Evolutionary conservation across 768 basidiomycete genomes (phyloP).

Genomic region (Amanita rubescens): DNA sequence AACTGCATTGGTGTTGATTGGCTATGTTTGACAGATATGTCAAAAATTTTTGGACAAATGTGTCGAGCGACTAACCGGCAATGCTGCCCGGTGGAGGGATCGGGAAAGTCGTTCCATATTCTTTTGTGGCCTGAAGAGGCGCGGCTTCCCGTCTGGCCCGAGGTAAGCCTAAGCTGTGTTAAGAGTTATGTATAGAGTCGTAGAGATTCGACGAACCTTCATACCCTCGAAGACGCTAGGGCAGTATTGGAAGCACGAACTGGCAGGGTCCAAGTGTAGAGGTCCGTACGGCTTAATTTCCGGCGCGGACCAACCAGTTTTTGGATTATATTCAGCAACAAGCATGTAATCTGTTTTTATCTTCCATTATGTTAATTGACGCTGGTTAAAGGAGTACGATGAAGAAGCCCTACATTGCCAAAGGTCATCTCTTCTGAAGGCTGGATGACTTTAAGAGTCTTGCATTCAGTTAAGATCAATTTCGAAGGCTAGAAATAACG

Average conservation of each 20-base stretch:
- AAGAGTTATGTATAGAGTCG: background rate
- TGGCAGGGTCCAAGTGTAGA: conserved; percentile 58
- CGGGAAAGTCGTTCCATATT: conserved; percentile 80
- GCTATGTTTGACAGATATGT: conserved; percentile 25
- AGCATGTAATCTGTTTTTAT: conserved; percentile 78
- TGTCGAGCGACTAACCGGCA: conserved; percentile 48
- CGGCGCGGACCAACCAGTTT: conserved; percentile 61
- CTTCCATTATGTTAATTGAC: conserved; percentile 22
- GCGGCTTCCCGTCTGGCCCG: conserved; percentile 61
- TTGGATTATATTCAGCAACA: conserved; percentile 51
- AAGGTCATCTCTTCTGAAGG: conserved; percentile 42
- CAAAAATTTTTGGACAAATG: background rate
- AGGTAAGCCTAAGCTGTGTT: conserved; percentile 36
- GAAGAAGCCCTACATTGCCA: conserved; percentile 36
- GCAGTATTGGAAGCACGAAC: conserved; percentile 82
- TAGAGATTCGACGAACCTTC: conserved; percentile 34
- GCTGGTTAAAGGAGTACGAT: background rate
- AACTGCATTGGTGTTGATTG: conserved; percentile 65
- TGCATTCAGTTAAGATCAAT: conserved; percentile 39
- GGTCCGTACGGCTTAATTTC: conserved; percentile 73
- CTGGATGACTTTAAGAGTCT: conserved; percentile 44
- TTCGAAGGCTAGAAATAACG: conserved; percentile 40
- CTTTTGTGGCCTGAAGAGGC: conserved; percentile 75
- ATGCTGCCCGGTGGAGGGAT: conserved; percentile 63
- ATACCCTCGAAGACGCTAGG: conserved; percentile 85